Conservation (phyloP, 176 grass and related monocot genomes). For the Pontederia paniculata region DNA sequence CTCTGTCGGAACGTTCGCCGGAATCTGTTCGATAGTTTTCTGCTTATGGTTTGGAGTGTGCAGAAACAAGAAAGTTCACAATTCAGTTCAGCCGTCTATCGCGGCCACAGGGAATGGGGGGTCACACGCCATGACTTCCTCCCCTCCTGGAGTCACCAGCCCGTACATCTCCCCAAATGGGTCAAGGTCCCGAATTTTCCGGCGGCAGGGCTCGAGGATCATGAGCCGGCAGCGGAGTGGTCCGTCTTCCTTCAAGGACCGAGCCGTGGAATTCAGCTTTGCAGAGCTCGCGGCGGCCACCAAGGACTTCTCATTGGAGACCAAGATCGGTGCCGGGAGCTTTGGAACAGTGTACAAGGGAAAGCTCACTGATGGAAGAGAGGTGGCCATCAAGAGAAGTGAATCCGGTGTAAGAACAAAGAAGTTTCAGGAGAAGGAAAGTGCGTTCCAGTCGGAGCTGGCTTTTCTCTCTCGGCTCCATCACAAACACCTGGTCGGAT, state of each 20-base stretch:
- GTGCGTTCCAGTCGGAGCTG: conserved; percentile 87
- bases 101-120: background rate
- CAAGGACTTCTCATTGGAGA: conserved; percentile 39
- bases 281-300: conserved; percentile 55
- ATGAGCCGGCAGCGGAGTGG: conserved; percentile 90
- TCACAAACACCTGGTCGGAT: conserved; percentile 88
- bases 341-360: conserved; percentile 82
- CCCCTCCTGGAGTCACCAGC: conserved; percentile 14
- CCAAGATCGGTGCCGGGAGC: conserved; percentile 70
- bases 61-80: conserved; percentile 71
- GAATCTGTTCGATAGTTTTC: conserved; percentile 52
- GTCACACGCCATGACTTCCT: background rate
- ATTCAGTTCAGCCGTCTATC: conserved; percentile 66
- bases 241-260: conserved; percentile 84
- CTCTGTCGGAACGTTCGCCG: conserved; percentile 42
- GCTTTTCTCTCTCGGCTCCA: conserved; percentile 77
- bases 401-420: conserved; percentile 33
- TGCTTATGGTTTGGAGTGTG: conserved; percentile 49
- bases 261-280: conserved; percentile 48
- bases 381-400: conserved; percentile 92
- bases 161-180: conserved; percentile 39
- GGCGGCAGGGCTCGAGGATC: conserved; percentile 60
- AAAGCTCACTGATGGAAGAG: conserved; percentile 61
- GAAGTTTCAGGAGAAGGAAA: conserved; percentile 79
- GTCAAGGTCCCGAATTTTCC: conserved; percentile 20